Percentiles rank a stretch among this genome's conserved stretches.
Evolutionary conservation across 345 rosid genomes (phyloP).

Genomic region (Noccaea caerulescens): DNA sequence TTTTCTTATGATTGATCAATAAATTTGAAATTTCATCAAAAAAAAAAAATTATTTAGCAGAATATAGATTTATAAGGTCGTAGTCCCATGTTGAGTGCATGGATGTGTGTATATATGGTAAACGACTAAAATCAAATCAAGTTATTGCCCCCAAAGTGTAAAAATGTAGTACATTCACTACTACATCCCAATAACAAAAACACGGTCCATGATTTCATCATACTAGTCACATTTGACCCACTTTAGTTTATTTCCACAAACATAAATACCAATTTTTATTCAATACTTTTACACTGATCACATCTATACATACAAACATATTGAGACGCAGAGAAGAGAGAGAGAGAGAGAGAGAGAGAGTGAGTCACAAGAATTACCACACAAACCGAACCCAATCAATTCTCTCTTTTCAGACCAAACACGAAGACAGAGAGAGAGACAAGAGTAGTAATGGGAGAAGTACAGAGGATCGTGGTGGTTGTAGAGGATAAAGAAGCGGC

Average conservation of each 20-base stretch:
- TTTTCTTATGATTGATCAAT: no score
- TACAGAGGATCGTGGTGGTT: slow-evolving; percentile 56
- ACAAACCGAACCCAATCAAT: slow-evolving; percentile 36
- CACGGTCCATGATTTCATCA: slow-evolving; percentile 39
- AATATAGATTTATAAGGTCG: no score
- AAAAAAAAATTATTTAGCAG: no score
- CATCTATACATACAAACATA: slow-evolving; percentile 18
- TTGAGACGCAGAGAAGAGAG: slow-evolving; percentile 1
- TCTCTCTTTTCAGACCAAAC: slow-evolving; percentile 24
- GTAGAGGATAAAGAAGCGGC: slow-evolving; percentile 62
- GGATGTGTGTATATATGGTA: background rate
- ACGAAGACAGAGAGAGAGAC: background rate
- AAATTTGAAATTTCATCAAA: no score
- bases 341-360: slow-evolving; percentile 9
- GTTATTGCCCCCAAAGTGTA: background rate
- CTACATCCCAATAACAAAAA: slow-evolving; percentile 16
- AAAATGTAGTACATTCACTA: slow-evolving; percentile 7
- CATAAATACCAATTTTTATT: slow-evolving; percentile 13
- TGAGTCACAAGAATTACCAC: slow-evolving; percentile 39
- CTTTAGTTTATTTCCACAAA: slow-evolving; percentile 19
- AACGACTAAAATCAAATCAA: background rate
- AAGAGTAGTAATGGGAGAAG: slow-evolving; percentile 38
- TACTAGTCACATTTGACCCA: slow-evolving; percentile 32
- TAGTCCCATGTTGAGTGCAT: no score
- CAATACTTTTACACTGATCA: background rate